Base-by-base conservation (phyloP, 2,329 filamentous ascomycete genomes). In the Coniochaeta hoffmannii region DNA sequence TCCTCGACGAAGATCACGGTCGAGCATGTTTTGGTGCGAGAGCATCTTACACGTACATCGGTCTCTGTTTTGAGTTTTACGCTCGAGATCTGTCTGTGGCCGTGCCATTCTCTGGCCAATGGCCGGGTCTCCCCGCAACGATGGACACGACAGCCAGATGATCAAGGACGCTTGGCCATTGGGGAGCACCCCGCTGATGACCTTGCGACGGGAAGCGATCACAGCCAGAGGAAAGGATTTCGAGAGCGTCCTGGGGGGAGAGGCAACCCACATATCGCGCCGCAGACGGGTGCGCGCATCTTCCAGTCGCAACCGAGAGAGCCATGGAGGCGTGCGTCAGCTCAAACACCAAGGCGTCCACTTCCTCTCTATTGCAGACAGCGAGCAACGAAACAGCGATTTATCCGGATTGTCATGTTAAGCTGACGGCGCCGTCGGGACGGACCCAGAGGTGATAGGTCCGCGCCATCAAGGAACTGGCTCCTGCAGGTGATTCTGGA, bases 21-120 rank as follows among this genome's bases (percentile, higher is more conserved):
- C 61, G 64, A 65, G 61, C 62, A 62, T 66, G 64, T 67, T 67
- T 68, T 62, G 41, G 41, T 19, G 65, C 62, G 60, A 60, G 57
- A 62, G 53, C 58, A 66, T 64, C 62, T 60, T 62, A 63, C 60
- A 32, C 7, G 7, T 12, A 7, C 41, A 59, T 61, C 63, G 62
- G 57, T 56, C 58, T 56, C 60, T 58, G 62, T 65, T 66, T 66
- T 28, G 11, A 11, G 41, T 46, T 28, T 46, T 24, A 28, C 41
- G 12, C 41, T 15, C 41, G 11, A 4, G 41, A 46, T 46, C 41
- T 12, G 41, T 14, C 14, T 10, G 12, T 28, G 22, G 11, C 41
- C 7, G n/a, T 17, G 22, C 24, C 8, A n/a, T n/a, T 28, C 41
- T 46, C 14, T 46, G 41, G 24, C 19, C 19, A 46, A 28, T 46